These are phyloP conservation scores for Dictyostelium citrinum DNA, from an alignment of 78 protist species.

Conservation along the genomic window DNA sequence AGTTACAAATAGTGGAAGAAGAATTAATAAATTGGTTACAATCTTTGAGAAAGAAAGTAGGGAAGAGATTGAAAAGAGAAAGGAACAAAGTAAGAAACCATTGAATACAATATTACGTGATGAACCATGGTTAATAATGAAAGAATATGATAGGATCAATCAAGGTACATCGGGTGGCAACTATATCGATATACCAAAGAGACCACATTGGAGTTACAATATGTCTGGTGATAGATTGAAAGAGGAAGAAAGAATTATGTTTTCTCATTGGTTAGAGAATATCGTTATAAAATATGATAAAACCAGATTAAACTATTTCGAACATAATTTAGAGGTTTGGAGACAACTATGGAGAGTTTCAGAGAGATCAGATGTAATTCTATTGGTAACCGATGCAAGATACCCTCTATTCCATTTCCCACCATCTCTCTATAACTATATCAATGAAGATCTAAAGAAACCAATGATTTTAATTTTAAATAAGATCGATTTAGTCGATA, in stretches of 20 bases:
- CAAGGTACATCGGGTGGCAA: neutral
- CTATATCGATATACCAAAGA: slow-evolving; percentile 78
- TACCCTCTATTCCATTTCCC: slow-evolving; percentile 92
- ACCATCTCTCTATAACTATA: slow-evolving; percentile 73
- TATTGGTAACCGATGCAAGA: slow-evolving; percentile 88
- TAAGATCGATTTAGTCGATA: slow-evolving; percentile 86
- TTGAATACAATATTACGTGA: slow-evolving; percentile 15
- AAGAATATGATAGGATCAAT: slow-evolving; percentile 6
- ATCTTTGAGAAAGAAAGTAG: slow-evolving; percentile 66
- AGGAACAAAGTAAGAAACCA: slow-evolving; percentile 25
- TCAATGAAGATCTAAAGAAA: slow-evolving; percentile 57
- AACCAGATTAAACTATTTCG: slow-evolving; percentile 83
- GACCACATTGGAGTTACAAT: slow-evolving; percentile 78
- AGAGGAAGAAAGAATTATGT: slow-evolving; percentile 50
- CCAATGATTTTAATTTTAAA: slow-evolving; percentile 87
- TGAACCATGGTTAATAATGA: slow-evolving; percentile 57
- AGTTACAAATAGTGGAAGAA: neutral
- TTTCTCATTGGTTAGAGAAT: slow-evolving; percentile 49
- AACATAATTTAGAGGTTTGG: slow-evolving; percentile 92
- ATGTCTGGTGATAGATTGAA: slow-evolving; percentile 66
- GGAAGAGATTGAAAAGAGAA: slow-evolving; percentile 68
- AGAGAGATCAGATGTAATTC: slow-evolving; percentile 87
- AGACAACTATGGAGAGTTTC: slow-evolving; percentile 93
- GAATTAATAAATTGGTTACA: slow-evolving; percentile 32
- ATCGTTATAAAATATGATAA: neutral